Evolutionary conservation across 768 basidiomycete species (phyloP).

Genomic region (Suillus discolor): DNA sequence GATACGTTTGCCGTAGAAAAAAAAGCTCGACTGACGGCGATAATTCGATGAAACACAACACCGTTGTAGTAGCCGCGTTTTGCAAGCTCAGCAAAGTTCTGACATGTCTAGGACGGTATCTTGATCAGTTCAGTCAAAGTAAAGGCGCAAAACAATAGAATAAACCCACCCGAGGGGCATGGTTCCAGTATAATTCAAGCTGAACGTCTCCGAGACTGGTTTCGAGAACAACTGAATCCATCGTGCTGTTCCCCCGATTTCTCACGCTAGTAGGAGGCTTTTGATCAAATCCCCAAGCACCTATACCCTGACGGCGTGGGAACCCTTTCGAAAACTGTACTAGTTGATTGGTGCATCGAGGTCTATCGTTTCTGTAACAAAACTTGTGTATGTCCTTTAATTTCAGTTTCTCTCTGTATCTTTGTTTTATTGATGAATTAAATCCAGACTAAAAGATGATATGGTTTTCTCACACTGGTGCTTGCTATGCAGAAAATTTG

Average conservation of each 20-base stretch:
- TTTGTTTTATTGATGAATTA: too few relatives aligned
- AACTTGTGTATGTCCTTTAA: too few relatives aligned
- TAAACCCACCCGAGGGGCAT: constrained; percentile 69
- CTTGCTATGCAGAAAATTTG: too few relatives aligned
- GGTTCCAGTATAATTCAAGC: constrained; percentile 91
- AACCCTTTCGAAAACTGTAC: too few relatives aligned
- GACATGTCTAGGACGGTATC: constrained; percentile 69
- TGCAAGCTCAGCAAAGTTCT: constrained; percentile 92
- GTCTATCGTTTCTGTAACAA: too few relatives aligned
- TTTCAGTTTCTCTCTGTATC: too few relatives aligned
- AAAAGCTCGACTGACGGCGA: constrained; percentile 56
- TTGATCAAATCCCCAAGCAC: too few relatives aligned
- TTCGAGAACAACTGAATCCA: constrained; percentile 68
- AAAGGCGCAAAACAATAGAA: neutral
- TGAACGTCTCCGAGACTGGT: constrained; percentile 87
- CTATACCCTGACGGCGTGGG: too few relatives aligned
- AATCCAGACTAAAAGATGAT: too few relatives aligned
- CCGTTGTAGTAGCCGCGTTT: constrained; percentile 92
- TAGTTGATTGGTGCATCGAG: too few relatives aligned
- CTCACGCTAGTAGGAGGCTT: too few relatives aligned
- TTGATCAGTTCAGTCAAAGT: constrained; percentile 18
- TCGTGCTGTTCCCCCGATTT: constrained; percentile 5
- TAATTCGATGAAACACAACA: constrained; percentile 88
- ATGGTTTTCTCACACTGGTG: too few relatives aligned
- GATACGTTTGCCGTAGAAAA: neutral